Conservation (phyloP, 805 yeast species). For the Saccharomycopsis sp. region DNA sequence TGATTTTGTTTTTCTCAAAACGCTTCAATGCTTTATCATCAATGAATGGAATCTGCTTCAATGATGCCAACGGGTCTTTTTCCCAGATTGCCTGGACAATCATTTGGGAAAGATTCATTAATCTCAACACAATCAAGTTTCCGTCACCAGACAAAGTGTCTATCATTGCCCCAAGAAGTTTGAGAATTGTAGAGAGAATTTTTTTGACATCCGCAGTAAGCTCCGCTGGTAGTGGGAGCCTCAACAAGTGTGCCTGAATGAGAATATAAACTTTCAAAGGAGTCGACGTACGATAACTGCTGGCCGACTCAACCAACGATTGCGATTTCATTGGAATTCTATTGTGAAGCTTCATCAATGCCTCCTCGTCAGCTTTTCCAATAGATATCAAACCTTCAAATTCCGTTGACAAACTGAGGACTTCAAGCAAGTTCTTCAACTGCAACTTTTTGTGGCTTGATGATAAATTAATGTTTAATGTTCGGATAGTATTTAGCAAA, state of each 20-base stretch:
- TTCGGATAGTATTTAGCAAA: conserved; percentile 59
- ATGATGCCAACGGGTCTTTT: conserved; percentile 51
- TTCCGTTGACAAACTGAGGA: conserved; percentile 62
- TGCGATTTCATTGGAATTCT: conserved; percentile 55
- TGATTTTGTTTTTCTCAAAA: conserved; percentile 50
- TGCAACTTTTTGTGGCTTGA: conserved; percentile 50
- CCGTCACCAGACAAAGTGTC: conserved; percentile 82
- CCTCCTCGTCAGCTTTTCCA: conserved; percentile 49
- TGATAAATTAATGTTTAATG: conserved; percentile 32
- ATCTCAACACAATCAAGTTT: conserved; percentile 63
- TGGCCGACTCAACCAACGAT: conserved; percentile 11
- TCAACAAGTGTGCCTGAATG: conserved; percentile 74
- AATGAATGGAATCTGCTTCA: conserved; percentile 77
- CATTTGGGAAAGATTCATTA: conserved; percentile 88
- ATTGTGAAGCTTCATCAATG: conserved; percentile 45
- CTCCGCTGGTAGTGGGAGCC: conserved; percentile 57
- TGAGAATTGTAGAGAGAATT: conserved; percentile 44
- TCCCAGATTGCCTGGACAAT: conserved; percentile 82
- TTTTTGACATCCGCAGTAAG: conserved; percentile 47
- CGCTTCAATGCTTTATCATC: conserved; percentile 41
- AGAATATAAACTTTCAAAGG: conserved; percentile 48
- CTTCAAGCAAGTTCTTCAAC: conserved; percentile 55
- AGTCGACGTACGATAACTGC: conserved; percentile 26
- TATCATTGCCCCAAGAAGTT: conserved; percentile 56
- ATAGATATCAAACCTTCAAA: conserved; percentile 56